Percentiles rank a stretch among this genome's conserved stretches.
Conservation (phyloP, 345 rosid genomes). For the Eutrema heterophyllum region DNA sequence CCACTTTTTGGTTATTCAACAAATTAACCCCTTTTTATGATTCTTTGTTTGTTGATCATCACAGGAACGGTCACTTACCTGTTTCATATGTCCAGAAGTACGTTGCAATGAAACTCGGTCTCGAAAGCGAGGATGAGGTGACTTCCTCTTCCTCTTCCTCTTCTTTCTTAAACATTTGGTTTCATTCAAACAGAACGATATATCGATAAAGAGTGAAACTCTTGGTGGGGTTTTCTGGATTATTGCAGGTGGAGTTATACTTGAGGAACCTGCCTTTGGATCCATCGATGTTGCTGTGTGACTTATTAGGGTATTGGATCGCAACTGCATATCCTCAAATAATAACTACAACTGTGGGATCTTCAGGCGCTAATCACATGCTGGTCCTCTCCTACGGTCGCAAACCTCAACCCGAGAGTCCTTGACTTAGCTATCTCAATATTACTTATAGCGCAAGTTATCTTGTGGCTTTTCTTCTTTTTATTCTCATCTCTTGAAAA, state of each 20-base stretch:
- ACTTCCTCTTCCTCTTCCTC: neutral
- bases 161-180: neutral
- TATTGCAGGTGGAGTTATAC: neutral
- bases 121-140: neutral
- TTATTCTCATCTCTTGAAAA: neutral
- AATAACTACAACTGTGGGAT: neutral
- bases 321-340: neutral
- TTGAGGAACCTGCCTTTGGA: neutral
- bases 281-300: neutral
- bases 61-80: neutral
- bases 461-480: neutral
- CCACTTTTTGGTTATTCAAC: too few relatives aligned
- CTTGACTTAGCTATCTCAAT: neutral
- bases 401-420: neutral
- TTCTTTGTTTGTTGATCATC: neutral
- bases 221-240: neutral
- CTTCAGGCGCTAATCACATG: neutral
- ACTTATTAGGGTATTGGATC: neutral
- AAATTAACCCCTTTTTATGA: neutral
- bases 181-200: neutral
- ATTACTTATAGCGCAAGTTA: neutral
- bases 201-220: neutral
- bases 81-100: neutral
- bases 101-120: neutral
- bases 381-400: neutral